phyloP scores from a whole-genome alignment of 169 alveolate genomes.

The Plasmodium coatneyi region DNA sequence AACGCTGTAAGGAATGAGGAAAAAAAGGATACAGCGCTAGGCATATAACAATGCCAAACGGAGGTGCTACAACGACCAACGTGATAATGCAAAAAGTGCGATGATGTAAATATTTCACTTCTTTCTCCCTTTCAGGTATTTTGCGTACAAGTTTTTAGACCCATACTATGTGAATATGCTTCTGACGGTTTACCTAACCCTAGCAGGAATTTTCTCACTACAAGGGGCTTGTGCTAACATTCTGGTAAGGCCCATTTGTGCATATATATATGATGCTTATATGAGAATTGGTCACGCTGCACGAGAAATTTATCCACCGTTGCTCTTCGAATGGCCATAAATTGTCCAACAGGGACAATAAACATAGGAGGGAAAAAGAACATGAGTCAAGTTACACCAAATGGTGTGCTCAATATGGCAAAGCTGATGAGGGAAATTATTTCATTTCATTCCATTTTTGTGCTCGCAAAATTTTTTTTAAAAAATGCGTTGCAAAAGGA shows the following conservation, averaged over 20 bases:
- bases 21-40: not conserved
- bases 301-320: not conserved
- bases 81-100: not conserved
- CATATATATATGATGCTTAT: not conserved
- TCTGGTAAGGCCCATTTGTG: slow-evolving; percentile 15
- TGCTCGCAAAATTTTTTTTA: not conserved
- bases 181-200: slow-evolving; percentile 58
- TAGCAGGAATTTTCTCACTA: slow-evolving; percentile 70
- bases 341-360: not conserved
- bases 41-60: not conserved
- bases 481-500: not conserved
- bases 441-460: not conserved
- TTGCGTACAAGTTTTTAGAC: slow-evolving; percentile 75
- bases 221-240: slow-evolving; percentile 51
- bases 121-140: slow-evolving; percentile 32
- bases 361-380: not conserved
- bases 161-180: slow-evolving; percentile 70
- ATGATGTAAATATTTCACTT: not conserved
- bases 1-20: slow-evolving; percentile 40
- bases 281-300: not conserved
- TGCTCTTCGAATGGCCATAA: not conserved
- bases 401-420: not conserved
- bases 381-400: not conserved
- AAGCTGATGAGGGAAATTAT: not conserved
- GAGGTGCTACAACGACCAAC: not conserved